Conservation (phyloP, 164 flowering plant species). For the Liquidambar formosana region DNA sequence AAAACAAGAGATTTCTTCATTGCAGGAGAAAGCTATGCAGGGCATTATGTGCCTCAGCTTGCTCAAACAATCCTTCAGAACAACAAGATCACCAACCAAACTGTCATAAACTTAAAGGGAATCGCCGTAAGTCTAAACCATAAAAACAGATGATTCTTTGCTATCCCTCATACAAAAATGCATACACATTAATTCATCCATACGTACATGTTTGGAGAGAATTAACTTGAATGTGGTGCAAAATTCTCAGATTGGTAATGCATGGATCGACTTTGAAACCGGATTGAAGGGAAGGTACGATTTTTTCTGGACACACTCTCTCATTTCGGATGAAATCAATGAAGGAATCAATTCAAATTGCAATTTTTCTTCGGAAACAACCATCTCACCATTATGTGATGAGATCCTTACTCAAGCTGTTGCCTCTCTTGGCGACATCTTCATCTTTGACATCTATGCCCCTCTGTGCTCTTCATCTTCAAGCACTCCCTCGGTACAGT, state of each 20-base stretch:
- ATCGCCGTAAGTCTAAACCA: constrained; percentile 26
- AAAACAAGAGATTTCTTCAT: constrained; percentile 41
- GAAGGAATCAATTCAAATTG: constrained; percentile 19
- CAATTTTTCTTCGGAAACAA: constrained; percentile 19
- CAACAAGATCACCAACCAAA: constrained; percentile 25
- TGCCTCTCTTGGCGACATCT: background rate
- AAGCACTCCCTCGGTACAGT: background rate
- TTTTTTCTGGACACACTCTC: constrained; percentile 30
- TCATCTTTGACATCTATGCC: constrained; percentile 29
- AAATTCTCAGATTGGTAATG: constrained; percentile 35
- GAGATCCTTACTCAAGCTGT: background rate
- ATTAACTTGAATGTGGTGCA: background rate
- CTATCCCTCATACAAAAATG: too few relatives aligned
- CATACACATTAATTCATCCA: background rate
- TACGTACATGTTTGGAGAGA: too few relatives aligned
- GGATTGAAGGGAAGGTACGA: constrained; percentile 19
- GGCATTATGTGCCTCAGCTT: constrained; percentile 51
- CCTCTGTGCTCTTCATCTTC: constrained; percentile 15
- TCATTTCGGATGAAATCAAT: constrained; percentile 33
- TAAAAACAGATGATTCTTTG: background rate
- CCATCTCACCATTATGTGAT: constrained; percentile 10
- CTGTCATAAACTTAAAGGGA: constrained; percentile 34
- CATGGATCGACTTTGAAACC: constrained; percentile 26
- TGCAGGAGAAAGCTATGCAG: constrained; percentile 53
- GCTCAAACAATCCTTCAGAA: constrained; percentile 29